Base-by-base conservation (phyloP, 805 yeast species). In the Myxozyma monticola region DNA sequence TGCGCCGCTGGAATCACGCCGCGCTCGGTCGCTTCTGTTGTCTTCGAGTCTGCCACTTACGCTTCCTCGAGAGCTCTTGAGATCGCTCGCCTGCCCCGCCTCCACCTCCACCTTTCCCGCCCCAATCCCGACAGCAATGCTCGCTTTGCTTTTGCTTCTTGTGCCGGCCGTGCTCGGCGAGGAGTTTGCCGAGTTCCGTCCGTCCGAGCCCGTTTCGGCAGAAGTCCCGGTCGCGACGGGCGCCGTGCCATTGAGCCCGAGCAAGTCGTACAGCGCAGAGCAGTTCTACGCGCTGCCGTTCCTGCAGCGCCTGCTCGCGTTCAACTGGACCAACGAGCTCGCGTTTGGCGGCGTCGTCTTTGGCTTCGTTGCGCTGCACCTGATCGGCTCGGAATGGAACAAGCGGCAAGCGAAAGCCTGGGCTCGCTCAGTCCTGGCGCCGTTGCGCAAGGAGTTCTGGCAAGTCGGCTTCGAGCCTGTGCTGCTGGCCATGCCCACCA, bases 291-390 rank as follows among this genome's bases (percentile, higher is more conserved):
- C 69, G 4, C 70, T 88, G 80, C 70, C 85, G 1, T 21, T 88
- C 43, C 37, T 71, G 42, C 76, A 83, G 60, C 80, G 97, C 62
- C 47, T 86, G 35, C 59, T 61, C 51, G 59, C 70, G 25, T 83
- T 85, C 67, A 81, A 86, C 68, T 93, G 97, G 96, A 73, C 73
- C 37, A 75, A 84, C 63, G 99, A 91, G 72, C 33, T 73, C 25
- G 60, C 76, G 52, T 79, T 88, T 21, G 20, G 83, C 14, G 74
- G 70, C 10, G 66, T 83, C 51, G 75, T 85, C 42, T 57, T 70
- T 0, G 67, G 68, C 1, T 80, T 84, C 60, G 69, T 78, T 18
- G 50, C 71, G 1, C 64, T 79, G 31, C 86, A 76, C 73, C 71
- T 69, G 56, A 44, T 74, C 49, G 98, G 97, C 49, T 75, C 77